Evolutionary conservation across 805 yeast genomes (phyloP).

Genomic region (Maudiozyma turicensis): DNA sequence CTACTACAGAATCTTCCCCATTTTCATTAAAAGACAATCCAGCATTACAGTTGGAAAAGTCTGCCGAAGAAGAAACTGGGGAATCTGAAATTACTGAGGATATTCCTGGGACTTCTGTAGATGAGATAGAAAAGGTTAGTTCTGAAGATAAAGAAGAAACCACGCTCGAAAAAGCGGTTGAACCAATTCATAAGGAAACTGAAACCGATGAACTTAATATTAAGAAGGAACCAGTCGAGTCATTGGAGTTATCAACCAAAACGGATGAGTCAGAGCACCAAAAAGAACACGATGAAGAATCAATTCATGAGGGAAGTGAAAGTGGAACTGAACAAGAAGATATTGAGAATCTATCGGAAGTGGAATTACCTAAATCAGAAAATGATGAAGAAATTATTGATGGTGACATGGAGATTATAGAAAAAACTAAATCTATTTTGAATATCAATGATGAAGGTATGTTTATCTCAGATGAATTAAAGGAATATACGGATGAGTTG

Average conservation of each 20-base stretch:
- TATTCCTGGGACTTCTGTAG: neutral
- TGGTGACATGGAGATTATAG: neutral
- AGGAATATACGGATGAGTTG: too few relatives aligned
- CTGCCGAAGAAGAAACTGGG: neutral
- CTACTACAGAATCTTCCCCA: constrained; percentile 4
- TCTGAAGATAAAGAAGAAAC: neutral
- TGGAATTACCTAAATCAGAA: too few relatives aligned
- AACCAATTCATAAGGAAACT: neutral
- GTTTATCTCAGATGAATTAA: too few relatives aligned
- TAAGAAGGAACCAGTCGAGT: neutral
- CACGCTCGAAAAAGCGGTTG: neutral
- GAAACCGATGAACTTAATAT: neutral
- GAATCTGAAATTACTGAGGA: neutral
- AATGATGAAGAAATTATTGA: neutral
- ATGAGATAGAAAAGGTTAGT: neutral
- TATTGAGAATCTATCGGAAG: neutral
- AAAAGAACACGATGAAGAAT: too few relatives aligned
- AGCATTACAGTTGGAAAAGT: neutral
- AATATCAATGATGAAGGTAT: neutral
- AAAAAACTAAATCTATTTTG: neutral
- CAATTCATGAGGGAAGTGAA: too few relatives aligned
- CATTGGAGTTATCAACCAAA: neutral
- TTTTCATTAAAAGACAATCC: neutral
- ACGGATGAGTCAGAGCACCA: too few relatives aligned
- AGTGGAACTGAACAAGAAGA: neutral